phyloP scores from a whole-genome alignment of 768 basidiomycete species.

The Cystobasidium onofrii region DNA sequence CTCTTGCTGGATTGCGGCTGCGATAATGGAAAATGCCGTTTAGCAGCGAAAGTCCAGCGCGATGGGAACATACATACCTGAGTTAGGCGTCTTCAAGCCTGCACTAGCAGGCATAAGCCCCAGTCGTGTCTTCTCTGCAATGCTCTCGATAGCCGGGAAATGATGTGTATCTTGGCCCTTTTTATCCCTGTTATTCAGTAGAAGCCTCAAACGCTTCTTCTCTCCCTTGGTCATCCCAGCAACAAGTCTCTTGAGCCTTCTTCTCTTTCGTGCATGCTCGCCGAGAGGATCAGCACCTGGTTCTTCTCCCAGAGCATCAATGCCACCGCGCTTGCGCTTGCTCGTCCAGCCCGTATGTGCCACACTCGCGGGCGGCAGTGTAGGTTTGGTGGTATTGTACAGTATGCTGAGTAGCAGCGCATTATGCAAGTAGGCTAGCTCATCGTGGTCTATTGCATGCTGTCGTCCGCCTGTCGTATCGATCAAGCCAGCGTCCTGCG shows the following conservation, averaged over 20 bases:
- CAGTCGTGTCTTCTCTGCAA: constrained; percentile 7
- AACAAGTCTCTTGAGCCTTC: constrained; percentile 33
- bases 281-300: constrained; percentile 21
- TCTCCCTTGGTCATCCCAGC: constrained; percentile 27
- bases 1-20: constrained; percentile 23
- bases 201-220: constrained; percentile 17
- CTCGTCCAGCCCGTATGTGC: constrained; percentile 38
- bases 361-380: constrained; percentile 38
- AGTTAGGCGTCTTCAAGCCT: constrained; percentile 25
- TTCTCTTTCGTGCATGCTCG: constrained; percentile 12
- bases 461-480: background rate
- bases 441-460: background rate
- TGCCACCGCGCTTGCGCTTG: constrained; percentile 34
- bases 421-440: constrained; percentile 39
- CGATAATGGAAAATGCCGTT: background rate
- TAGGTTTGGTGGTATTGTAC: constrained; percentile 41
- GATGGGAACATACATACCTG: background rate
- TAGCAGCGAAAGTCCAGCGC: background rate
- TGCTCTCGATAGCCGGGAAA: background rate
- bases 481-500: background rate
- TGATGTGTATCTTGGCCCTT: constrained; percentile 1
- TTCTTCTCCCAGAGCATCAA: constrained; percentile 21
- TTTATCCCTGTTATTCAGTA: constrained; percentile 2
- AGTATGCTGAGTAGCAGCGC: constrained; percentile 41
- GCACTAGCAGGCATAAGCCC: constrained; percentile 23